Evolutionary conservation across 2,329 filamentous ascomycete species (phyloP), one percentile per base, ranked within the genome.

Genomic region (Fusarium pininemorale): DNA sequence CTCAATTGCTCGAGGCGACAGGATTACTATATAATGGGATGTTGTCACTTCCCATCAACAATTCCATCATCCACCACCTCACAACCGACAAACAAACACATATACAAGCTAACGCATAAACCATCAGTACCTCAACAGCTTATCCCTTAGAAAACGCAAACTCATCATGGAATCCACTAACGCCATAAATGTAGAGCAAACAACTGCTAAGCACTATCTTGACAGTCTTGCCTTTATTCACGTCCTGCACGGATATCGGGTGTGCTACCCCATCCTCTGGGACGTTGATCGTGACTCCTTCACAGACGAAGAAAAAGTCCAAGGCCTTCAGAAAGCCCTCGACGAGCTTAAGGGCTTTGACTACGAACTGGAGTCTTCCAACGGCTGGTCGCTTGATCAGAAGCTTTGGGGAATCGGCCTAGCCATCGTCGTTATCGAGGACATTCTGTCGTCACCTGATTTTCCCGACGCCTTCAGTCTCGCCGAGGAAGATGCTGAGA

Each of bases 301-400:
- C 9, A 24, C 16, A 12, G 30, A 51, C 5, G 4, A 37, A 2
- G 22, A 51, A 1, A 13, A 10, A 1, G 16, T 51, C 5, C 15
- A 8, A 6, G 22, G 48, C 7, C 48, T 51, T 12, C 16, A 7
- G 2, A 6, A 30, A 51, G 30, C 30, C 4, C n/a, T 51, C 7
- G 11, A n/a, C 5, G 11, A 37, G 8, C 22, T 51, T 1, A 4
- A 14, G 2, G 8, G 0, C 2, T 51, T 51, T 7, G 30, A 51
- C 15, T 51, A 13, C 7, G 30, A 24, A 18, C 8, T 7, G 16
- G 48, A 37, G 28, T 35, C 28, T 18, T 32, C 30, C 7, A 51
- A 32, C 32, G 30, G 16, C 16, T 51, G 30, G 48, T 51, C 30
- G 4, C 11, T 32, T 18, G 28, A 51, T 12, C 22, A 51, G 22